Conservation (phyloP, 1,284 basidiomycete species). For the Heterobasidion annosum region DNA sequence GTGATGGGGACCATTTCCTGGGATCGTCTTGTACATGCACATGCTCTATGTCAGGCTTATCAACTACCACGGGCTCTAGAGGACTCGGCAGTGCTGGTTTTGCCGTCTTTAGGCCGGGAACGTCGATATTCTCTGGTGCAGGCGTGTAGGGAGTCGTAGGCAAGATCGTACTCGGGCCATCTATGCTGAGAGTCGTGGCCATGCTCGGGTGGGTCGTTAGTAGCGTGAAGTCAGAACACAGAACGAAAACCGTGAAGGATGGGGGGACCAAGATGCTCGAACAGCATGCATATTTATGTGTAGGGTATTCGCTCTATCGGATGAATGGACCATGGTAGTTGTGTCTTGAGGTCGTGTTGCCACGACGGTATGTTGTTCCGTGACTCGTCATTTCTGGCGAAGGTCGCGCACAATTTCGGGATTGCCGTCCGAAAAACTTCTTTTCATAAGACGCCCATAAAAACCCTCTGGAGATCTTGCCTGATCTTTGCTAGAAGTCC, state of each 20-base stretch:
- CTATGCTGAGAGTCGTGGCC: background rate
- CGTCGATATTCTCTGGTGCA: background rate
- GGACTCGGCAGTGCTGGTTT: background rate
- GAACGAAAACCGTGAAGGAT: background rate
- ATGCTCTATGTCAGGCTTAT: background rate
- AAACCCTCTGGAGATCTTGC: background rate
- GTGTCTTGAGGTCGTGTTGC: background rate
- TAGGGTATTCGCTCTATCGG: background rate
- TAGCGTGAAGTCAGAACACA: background rate
- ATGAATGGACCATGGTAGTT: background rate
- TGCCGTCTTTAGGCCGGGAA: background rate
- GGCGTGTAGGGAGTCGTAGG: background rate
- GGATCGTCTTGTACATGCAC: background rate
- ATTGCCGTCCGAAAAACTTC: background rate
- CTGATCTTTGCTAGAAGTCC: background rate
- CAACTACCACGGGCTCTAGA: background rate
- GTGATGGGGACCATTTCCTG: background rate
- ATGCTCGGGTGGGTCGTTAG: background rate
- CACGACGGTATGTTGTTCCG: background rate
- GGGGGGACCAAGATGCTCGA: background rate
- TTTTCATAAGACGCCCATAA: background rate
- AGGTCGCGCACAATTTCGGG: background rate
- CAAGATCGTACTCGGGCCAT: background rate
- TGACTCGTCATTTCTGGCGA: background rate
- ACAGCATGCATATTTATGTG: background rate